A percentile compares a stretch with the other conserved stretches of the same genome.
Evolutionary conservation across 306 rosid genomes (phyloP).

Genomic region (Herpetospermum pedunculosum): DNA sequence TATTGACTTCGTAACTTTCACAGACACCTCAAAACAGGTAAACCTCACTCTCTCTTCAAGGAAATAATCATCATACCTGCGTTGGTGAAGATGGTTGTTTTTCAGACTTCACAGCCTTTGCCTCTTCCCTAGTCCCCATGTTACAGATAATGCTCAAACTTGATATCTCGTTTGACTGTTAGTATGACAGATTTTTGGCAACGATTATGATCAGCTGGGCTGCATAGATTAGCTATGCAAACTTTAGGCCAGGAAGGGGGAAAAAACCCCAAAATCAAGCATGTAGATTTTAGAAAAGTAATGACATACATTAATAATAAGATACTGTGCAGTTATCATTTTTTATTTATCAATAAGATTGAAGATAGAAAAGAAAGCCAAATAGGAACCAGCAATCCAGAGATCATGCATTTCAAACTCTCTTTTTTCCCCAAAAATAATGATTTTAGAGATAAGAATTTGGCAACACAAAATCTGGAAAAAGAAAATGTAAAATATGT

Average conservation of each 20-base stretch:
- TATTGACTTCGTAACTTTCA: background rate
- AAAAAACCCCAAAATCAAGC: background rate
- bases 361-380: background rate
- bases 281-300: background rate
- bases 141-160: constrained; percentile 11
- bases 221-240: background rate
- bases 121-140: constrained; percentile 80
- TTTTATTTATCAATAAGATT: background rate
- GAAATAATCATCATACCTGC: constrained; percentile 33
- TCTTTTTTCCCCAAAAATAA: background rate
- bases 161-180: background rate
- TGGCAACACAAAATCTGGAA: background rate
- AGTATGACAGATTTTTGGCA: background rate
- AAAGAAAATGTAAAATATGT: background rate
- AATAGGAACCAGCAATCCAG: background rate
- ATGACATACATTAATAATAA: background rate
- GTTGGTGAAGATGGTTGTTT: constrained; percentile 57
- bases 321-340: background rate
- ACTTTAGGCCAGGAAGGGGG: background rate
- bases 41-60: background rate
- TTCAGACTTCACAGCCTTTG: constrained; percentile 45
- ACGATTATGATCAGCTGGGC: background rate
- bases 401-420: background rate
- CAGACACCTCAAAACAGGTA: background rate
- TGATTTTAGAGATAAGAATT: background rate